Evolutionary conservation across 2,329 filamentous ascomycete genomes (phyloP).

Genomic region (Cladophialophora exuberans): DNA sequence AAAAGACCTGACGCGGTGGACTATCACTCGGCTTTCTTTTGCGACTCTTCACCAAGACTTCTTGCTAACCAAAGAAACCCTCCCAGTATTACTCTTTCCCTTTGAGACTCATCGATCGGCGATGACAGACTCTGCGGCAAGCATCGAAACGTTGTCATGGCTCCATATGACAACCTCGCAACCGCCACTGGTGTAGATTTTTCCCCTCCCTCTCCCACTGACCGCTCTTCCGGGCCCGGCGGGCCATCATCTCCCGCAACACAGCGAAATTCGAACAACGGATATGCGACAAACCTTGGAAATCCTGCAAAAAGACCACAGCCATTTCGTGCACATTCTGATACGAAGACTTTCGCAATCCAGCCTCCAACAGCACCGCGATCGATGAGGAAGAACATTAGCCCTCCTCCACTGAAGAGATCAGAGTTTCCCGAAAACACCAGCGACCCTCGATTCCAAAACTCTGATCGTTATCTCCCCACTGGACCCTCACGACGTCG

Average conservation of each 20-base stretch:
- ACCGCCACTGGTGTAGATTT: neutral
- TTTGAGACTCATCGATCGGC: neutral
- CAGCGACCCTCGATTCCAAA: neutral
- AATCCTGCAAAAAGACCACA: neutral
- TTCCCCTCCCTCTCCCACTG: neutral
- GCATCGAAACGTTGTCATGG: neutral
- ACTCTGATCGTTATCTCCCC: neutral
- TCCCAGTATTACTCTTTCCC: neutral
- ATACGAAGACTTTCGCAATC: neutral
- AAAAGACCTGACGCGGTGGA: constrained; percentile 29
- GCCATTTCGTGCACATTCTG: neutral
- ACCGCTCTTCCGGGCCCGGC: neutral
- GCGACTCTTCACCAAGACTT: neutral
- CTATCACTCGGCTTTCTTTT: neutral
- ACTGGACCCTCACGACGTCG: neutral
- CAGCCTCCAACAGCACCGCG: constrained; percentile 13
- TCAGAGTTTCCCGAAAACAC: constrained; percentile 3
- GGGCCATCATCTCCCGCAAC: too few relatives aligned
- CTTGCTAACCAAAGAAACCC: constrained; percentile 5
- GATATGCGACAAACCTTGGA: too few relatives aligned
- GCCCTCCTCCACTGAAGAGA: constrained; percentile 15
- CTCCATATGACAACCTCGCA: neutral
- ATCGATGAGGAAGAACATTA: constrained; percentile 18
- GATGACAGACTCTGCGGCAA: neutral
- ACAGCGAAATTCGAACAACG: too few relatives aligned